Evolutionary conservation across 2,329 filamentous ascomycete species (phyloP).

Genomic region (Aschersonia sp.): DNA sequence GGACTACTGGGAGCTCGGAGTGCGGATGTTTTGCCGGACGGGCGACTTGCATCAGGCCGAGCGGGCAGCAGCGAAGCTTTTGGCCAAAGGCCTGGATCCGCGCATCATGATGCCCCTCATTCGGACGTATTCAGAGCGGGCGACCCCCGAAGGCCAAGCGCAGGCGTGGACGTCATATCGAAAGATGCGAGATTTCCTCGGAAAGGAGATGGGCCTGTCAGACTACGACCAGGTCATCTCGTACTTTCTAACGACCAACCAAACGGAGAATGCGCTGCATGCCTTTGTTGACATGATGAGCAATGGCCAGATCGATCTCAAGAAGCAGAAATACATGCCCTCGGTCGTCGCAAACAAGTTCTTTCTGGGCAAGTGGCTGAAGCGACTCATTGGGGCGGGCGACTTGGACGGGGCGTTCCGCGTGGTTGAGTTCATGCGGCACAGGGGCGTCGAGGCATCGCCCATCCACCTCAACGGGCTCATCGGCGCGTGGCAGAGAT

Average conservation of each 20-base stretch:
- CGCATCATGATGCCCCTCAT: slow-evolving; percentile 56
- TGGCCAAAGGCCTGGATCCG: slow-evolving; percentile 32
- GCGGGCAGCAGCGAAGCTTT: slow-evolving; percentile 37
- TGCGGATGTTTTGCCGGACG: slow-evolving; percentile 45
- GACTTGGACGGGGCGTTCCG: slow-evolving; percentile 56
- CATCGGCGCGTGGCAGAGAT: slow-evolving; percentile 62
- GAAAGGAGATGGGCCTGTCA: slow-evolving; percentile 45
- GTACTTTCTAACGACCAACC: slow-evolving; percentile 52
- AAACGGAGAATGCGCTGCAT: slow-evolving; percentile 52
- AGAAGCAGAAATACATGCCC: slow-evolving; percentile 28
- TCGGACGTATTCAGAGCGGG: slow-evolving; percentile 43
- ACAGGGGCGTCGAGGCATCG: slow-evolving; percentile 51
- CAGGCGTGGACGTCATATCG: slow-evolving; percentile 56
- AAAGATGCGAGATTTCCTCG: slow-evolving; percentile 45
- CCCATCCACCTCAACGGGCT: slow-evolving; percentile 71
- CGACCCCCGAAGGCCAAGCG: slow-evolving; percentile 28
- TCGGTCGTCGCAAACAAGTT: slow-evolving; percentile 52
- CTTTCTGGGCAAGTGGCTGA: slow-evolving; percentile 81
- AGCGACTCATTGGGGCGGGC: slow-evolving; percentile 60
- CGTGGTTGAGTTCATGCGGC: slow-evolving; percentile 64
- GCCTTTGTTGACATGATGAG: slow-evolving; percentile 87
- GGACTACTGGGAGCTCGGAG: slow-evolving; percentile 50
- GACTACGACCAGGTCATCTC: slow-evolving; percentile 67
- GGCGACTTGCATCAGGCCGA: slow-evolving; percentile 46
- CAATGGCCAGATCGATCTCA: slow-evolving; percentile 36